Conservation (phyloP, 306 rosid genomes). For the Oxytropis ochrocephala region DNA sequence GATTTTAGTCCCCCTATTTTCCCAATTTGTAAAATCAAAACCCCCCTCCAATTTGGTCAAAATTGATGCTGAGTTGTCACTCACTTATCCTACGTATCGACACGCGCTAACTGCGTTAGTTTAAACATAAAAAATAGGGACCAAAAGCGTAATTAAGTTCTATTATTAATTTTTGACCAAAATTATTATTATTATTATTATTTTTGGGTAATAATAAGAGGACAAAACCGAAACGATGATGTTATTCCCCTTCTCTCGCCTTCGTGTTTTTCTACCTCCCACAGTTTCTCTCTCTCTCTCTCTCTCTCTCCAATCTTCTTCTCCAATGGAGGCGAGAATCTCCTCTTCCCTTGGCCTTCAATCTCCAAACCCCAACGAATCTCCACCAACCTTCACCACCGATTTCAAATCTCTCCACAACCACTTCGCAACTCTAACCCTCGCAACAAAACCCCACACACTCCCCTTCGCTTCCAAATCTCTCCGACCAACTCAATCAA, state of each 20-base stretch:
- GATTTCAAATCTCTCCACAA: slow-evolving; percentile 39
- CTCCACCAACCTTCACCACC: background rate
- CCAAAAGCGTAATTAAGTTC: too few relatives aligned
- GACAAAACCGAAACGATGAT: background rate
- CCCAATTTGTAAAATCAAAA: too few relatives aligned
- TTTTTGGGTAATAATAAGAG: too few relatives aligned
- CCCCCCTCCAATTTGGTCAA: too few relatives aligned
- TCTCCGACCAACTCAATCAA: slow-evolving; percentile 20
- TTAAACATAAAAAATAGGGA: too few relatives aligned
- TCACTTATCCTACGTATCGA: too few relatives aligned
- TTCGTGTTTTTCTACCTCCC: background rate
- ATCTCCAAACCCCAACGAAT: slow-evolving; percentile 25
- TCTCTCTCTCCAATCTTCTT: background rate
- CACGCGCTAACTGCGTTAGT: too few relatives aligned
- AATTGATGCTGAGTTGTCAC: too few relatives aligned
- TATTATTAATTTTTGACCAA: too few relatives aligned
- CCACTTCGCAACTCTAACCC: slow-evolving; percentile 25
- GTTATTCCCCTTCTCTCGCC: background rate
- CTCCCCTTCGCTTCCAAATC: slow-evolving; percentile 31
- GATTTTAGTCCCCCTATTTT: too few relatives aligned
- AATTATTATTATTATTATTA: too few relatives aligned
- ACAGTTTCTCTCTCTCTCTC: background rate
- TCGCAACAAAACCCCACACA: background rate
- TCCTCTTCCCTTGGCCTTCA: slow-evolving; percentile 69
- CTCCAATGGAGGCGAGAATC: slow-evolving; percentile 62